phyloP scores from a whole-genome alignment of 2,329 filamentous ascomycete species.

The Colletotrichum navitas region DNA sequence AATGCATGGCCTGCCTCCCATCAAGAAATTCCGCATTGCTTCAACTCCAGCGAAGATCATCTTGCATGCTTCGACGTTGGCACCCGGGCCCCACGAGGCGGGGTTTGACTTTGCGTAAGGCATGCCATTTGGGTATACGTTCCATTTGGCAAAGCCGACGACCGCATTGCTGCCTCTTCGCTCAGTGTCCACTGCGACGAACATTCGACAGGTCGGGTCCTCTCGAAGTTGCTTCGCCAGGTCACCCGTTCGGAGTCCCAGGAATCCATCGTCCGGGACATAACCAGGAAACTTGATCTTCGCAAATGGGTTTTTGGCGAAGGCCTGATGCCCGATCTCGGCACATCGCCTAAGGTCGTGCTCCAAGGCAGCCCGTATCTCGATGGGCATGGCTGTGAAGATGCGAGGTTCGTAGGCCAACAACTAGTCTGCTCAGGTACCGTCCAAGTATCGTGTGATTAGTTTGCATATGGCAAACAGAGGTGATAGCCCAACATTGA shows the following conservation, averaged over 20 bases:
- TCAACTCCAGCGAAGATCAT: slow-evolving; percentile 49
- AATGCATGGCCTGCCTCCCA: slow-evolving; percentile 50
- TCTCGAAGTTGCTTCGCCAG: slow-evolving; percentile 41
- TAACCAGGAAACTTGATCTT: slow-evolving; percentile 48
- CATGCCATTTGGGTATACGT: slow-evolving; percentile 49
- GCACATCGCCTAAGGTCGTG: slow-evolving; percentile 7
- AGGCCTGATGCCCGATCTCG: slow-evolving; percentile 17
- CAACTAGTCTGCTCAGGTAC: background rate
- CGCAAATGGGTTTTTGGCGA: background rate
- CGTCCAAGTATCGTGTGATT: background rate
- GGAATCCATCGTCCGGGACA: slow-evolving; percentile 44
- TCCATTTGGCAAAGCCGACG: slow-evolving; percentile 53
- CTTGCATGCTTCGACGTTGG: slow-evolving; percentile 51
- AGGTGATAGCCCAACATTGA: background rate
- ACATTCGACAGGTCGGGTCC: slow-evolving; percentile 15
- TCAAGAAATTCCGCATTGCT: slow-evolving; percentile 47
- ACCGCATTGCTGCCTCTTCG: slow-evolving; percentile 43
- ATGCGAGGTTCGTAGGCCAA: background rate
- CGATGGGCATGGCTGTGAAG: slow-evolving; percentile 22
- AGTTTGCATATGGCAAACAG: background rate
- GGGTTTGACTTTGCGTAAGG: slow-evolving; percentile 42
- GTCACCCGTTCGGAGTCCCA: slow-evolving; percentile 43
- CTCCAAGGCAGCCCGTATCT: slow-evolving; percentile 11
- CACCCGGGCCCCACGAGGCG: slow-evolving; percentile 47
- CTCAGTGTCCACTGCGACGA: slow-evolving; percentile 32